A percentile compares a stretch with the other conserved stretches of the same genome.
These are phyloP conservation scores for Vanilla planifolia DNA, from an alignment of 106 monocot species.

Conservation along the genomic window DNA sequence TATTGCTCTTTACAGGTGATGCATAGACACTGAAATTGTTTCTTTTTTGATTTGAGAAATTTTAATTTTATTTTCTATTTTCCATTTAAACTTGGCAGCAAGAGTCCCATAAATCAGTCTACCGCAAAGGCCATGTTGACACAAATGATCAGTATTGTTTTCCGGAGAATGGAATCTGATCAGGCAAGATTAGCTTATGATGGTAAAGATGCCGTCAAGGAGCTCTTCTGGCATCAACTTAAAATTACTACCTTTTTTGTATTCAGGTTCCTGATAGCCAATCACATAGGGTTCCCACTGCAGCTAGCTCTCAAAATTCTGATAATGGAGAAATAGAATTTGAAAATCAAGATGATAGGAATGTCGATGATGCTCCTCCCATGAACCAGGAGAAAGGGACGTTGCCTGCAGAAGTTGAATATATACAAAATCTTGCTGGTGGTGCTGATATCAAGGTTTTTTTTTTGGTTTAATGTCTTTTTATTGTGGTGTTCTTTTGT, in stretches of 20 bases:
- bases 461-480: background rate
- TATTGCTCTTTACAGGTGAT: constrained; percentile 90
- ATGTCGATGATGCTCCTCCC: constrained; percentile 63
- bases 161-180: constrained; percentile 92
- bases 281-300: constrained; percentile 16
- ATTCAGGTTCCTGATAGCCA: constrained; percentile 34
- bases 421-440: constrained; percentile 84
- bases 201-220: constrained; percentile 1
- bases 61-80: constrained; percentile 5
- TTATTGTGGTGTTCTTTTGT: background rate
- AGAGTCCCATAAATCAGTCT: constrained; percentile 93
- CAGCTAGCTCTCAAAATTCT: constrained; percentile 19
- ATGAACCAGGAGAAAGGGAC: constrained; percentile 42
- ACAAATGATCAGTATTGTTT: constrained; percentile 89
- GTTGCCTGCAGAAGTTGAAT: constrained; percentile 70
- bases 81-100: constrained; percentile 36
- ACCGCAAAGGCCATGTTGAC: constrained; percentile 98
- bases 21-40: constrained; percentile 7
- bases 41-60: constrained; percentile 1
- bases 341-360: constrained; percentile 55
- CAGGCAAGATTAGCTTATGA: constrained; percentile 30
- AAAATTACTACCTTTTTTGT: background rate
- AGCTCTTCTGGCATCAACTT: background rate
- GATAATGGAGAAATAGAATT: constrained; percentile 49
- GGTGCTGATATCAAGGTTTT: constrained; percentile 95